Evolutionary conservation across 2,329 filamentous ascomycete genomes (phyloP), one percentile per base, ranked within the genome.

Genomic region (Scortechinia acanthostroma): DNA sequence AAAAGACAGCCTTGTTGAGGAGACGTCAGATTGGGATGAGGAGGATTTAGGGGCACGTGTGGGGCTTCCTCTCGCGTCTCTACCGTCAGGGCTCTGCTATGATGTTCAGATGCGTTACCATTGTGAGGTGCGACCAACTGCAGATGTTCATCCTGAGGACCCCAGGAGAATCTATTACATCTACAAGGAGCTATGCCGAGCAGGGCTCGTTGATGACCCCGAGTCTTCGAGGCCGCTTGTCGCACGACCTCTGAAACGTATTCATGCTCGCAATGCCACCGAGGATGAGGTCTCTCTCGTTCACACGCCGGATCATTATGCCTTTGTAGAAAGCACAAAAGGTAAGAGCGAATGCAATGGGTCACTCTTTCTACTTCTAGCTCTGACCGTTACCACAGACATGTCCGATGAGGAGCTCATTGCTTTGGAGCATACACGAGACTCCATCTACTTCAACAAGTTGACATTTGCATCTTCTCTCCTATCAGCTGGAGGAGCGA

Each of bases 51-150:
- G 53, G 4, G 50, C 51, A 4, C 57, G 48, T 19, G 50, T 53
- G 22, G 64, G 64, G 6, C 56, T 71, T n/a, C 62, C 66, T 1
- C 49, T 63, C 21, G 59, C 64, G 3, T 60, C 61, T 14, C 54
- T 70, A 10, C 59, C 66, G 1, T 73, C 70, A 0, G 72, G 72
- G 1, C 58, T 74, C 5, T 76, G 72, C 37, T 86, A 86, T 55
- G 81, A 86, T 63, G 69, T 75, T 17, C 74, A 79, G 15, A 86
- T 86, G 81, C 71, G 80, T 13, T 82, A 80, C 52, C 81, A 86
- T 56, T 75, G 77, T n/a, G 80, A 84, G 55, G 63, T 75, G 20
- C 61, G 66, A 3, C 63, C 69, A 21, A 55, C 56, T 25, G 64
- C 70, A 42, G 80, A 83, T 46, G 71, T 81, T 21, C 81, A 86